A percentile compares a stretch with the other conserved stretches of the same genome.
These are phyloP conservation scores for Cordyceps cicadae DNA, from an alignment of 2,329 filamentous ascomycete genomes.

Conservation along the genomic window DNA sequence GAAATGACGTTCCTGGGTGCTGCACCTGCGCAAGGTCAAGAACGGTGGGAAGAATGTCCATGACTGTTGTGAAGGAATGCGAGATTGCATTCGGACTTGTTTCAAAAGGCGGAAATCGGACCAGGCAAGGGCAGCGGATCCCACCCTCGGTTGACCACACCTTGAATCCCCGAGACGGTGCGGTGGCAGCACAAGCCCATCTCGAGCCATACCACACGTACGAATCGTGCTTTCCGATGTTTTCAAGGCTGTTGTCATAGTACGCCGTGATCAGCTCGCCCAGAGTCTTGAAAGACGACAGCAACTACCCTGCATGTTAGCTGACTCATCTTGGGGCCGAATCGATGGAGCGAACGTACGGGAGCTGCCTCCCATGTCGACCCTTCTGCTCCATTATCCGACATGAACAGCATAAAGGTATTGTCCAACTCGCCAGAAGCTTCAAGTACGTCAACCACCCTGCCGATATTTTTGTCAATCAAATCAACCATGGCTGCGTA, in stretches of 20 bases:
- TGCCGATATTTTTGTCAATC: conserved; percentile 42
- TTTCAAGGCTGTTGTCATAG: conserved; percentile 42
- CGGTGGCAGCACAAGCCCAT: conserved; percentile 39
- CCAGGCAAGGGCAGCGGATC: conserved; percentile 42
- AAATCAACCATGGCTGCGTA: conserved; percentile 47
- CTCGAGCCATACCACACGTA: conserved; percentile 54
- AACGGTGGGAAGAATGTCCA: conserved; percentile 42
- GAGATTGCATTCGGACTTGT: conserved; percentile 5
- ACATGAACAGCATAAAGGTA: conserved; percentile 46
- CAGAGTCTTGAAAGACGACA: not conserved
- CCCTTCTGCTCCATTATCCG: conserved; percentile 47
- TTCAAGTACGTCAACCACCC: conserved; percentile 39
- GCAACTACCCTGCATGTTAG: not conserved
- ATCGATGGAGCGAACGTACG: conserved; percentile 24
- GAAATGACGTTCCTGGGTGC: conserved; percentile 30
- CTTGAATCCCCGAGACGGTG: conserved; percentile 28
- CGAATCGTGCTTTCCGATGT: conserved; percentile 46
- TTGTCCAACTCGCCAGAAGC: conserved; percentile 42
- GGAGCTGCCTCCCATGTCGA: conserved; percentile 50
- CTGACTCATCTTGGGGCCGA: not conserved
- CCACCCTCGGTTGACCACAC: conserved; percentile 39
- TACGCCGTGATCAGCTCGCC: conserved; percentile 21
- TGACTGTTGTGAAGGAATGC: conserved; percentile 30
- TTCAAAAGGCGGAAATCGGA: conserved; percentile 19
- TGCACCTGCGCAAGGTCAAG: conserved; percentile 35